phyloP scores from a whole-genome alignment of 2,329 filamentous ascomycete genomes.

The Hypoxylon sp. region DNA sequence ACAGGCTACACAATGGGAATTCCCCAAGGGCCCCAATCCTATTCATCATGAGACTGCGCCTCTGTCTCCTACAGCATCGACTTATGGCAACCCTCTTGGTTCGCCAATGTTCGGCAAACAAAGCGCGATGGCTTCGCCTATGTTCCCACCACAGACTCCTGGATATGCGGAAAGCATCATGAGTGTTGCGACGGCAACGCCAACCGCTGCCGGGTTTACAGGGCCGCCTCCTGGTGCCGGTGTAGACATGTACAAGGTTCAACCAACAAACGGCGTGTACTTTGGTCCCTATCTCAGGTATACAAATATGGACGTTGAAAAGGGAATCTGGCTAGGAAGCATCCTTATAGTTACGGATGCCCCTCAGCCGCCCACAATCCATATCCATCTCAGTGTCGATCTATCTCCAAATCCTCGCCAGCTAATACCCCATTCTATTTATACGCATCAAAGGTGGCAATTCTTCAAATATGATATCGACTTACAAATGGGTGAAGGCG shows the following conservation, averaged over 20 bases:
- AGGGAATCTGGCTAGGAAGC: constrained; percentile 91
- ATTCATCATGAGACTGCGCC: constrained; percentile 86
- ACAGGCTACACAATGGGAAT: constrained; percentile 98
- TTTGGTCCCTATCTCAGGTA: constrained; percentile 97
- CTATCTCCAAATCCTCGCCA: constrained; percentile 94
- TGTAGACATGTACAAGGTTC: constrained; percentile 93
- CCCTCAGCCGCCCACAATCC: constrained; percentile 93
- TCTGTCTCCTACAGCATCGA: constrained; percentile 84
- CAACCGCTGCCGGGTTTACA: constrained; percentile 84
- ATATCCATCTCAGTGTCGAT: constrained; percentile 91
- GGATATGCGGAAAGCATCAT: constrained; percentile 89
- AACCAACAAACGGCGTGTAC: constrained; percentile 95
- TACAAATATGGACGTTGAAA: constrained; percentile 96
- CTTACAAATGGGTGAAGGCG: constrained; percentile 86
- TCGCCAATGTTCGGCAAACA: constrained; percentile 78
- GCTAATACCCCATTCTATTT: constrained; percentile 84
- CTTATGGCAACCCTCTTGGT: constrained; percentile 80
- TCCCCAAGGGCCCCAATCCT: constrained; percentile 94
- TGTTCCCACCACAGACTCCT: constrained; percentile 85
- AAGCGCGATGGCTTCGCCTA: constrained; percentile 82
- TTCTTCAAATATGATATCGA: constrained; percentile 97
- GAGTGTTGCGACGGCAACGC: constrained; percentile 80
- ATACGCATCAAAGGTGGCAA: constrained; percentile 91
- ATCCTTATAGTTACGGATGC: constrained; percentile 94
- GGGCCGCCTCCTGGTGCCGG: constrained; percentile 91